Evolutionary conservation across 2,329 filamentous ascomycete species (phyloP), one percentile per base, ranked within the genome.

Genomic region (Colletotrichum agaves): DNA sequence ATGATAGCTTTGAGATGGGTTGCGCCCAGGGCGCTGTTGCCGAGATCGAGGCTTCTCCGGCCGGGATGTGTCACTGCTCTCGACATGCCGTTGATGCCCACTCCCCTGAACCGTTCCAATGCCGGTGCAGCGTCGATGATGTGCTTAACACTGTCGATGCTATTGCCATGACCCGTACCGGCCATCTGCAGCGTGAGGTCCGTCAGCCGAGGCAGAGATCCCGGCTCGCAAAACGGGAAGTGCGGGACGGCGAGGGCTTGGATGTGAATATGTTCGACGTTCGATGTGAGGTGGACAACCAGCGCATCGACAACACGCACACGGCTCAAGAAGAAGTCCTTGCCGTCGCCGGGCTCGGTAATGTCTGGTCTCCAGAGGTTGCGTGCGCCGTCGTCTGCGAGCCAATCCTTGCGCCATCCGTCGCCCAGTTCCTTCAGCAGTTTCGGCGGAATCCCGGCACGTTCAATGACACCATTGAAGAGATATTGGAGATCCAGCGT

Each of bases 191-290:
- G 35, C 11, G 46, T 55, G 15, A 61, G 35, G 23, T 61, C 59
- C 19, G 59, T 61, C 49, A 61, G 13, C 1, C 49, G 37, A 2
- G 47, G 59, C 7, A 61, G 35, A 19, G 59, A 61, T 2, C 27
- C 59, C 10, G 35, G 59, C 11, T 21, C 15, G 12, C 33, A 55
- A 47, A 55, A 61, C 12, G 59, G 59, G n/a, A 61, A 61, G 19
- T 53, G 12, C 5, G 46, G 49, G 5, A 33, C n/a, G 13, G 19
- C 17, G n/a, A 52, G 49, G 1, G 58, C 37, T 4, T 39, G 27
- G 12, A 61, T 3, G 59, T 61, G 59, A 11, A 61, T 19, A 23
- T 55, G 46, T 27, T 61, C 49, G 4, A 61, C 46, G 23, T 61
- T 52, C 1, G 59, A n/a, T 8, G 31, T n/a, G 21, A 52, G 46